Percentiles rank a stretch among this genome's conserved stretches.
Conservation (phyloP, 1,284 basidiomycete species). For the Caloboletus firmus region DNA sequence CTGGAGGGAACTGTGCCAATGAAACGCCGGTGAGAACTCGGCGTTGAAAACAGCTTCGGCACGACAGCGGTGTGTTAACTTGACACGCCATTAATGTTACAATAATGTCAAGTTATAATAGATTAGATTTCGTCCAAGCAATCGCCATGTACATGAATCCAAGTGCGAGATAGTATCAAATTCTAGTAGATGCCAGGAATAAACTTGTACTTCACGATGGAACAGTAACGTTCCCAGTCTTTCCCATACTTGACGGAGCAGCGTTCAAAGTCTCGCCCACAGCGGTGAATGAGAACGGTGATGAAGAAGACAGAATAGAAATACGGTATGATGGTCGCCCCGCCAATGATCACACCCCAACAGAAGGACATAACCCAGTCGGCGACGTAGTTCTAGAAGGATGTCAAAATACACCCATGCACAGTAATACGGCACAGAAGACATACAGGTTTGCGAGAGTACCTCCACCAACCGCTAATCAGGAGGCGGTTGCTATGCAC, state of each 20-base stretch:
- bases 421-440: not conserved
- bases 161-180: constrained; percentile 13
- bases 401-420: constrained; percentile 2
- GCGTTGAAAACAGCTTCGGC: constrained; percentile 14
- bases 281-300: constrained; percentile 84
- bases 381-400: constrained; percentile 72
- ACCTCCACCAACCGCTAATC: constrained; percentile 88
- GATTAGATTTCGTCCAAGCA: not conserved
- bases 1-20: constrained; percentile 5
- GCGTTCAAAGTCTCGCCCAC: constrained; percentile 88
- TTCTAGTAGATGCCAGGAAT: constrained; percentile 70
- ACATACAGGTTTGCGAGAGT: constrained; percentile 82
- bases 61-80: not conserved
- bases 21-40: constrained; percentile 30
- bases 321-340: constrained; percentile 86
- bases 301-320: constrained; percentile 96
- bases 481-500: constrained; percentile 73
- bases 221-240: constrained; percentile 91
- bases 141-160: not conserved
- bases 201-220: constrained; percentile 85
- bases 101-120: not conserved
- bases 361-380: constrained; percentile 88
- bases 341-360: constrained; percentile 89
- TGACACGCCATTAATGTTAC: constrained; percentile 7
- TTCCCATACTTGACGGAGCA: constrained; percentile 94